phyloP scores from a whole-genome alignment of 2,329 filamentous ascomycete genomes.

The Fusarium algeriense region DNA sequence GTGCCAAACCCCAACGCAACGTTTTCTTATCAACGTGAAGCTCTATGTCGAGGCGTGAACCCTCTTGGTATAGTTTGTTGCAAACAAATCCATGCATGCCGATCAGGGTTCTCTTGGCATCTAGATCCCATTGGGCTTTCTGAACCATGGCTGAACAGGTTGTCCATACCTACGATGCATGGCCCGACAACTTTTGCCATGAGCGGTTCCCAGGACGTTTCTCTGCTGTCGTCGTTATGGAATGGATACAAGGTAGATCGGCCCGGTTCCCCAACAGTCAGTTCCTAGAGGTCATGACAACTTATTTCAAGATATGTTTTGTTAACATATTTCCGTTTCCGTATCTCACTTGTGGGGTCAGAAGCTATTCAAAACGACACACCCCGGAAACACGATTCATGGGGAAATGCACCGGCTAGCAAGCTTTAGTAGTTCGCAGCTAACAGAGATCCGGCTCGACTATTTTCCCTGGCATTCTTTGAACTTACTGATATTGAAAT shows the following conservation, averaged over 20 bases:
- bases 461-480: not conserved
- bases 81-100: not conserved
- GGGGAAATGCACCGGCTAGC: not conserved
- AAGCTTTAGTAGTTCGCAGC: constrained; percentile 5
- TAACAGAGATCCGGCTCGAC: not conserved
- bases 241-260: not conserved
- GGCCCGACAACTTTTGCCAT: not conserved
- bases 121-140: not conserved
- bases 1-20: not conserved
- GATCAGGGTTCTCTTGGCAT: constrained; percentile 9
- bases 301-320: constrained; percentile 2
- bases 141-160: not conserved
- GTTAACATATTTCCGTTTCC: constrained; percentile 17
- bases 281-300: not conserved
- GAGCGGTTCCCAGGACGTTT: not conserved
- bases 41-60: not conserved
- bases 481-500: not conserved
- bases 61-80: not conserved
- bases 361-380: not conserved
- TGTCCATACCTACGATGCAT: not conserved
- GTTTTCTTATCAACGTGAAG: not conserved
- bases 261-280: not conserved
- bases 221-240: not conserved
- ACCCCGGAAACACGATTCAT: constrained; percentile 17
- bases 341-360: constrained; percentile 2